Percentiles rank a stretch among this genome's conserved stretches.
phyloP scores from a whole-genome alignment of 2,329 filamentous ascomycete genomes.

The Piedraia hortae region DNA sequence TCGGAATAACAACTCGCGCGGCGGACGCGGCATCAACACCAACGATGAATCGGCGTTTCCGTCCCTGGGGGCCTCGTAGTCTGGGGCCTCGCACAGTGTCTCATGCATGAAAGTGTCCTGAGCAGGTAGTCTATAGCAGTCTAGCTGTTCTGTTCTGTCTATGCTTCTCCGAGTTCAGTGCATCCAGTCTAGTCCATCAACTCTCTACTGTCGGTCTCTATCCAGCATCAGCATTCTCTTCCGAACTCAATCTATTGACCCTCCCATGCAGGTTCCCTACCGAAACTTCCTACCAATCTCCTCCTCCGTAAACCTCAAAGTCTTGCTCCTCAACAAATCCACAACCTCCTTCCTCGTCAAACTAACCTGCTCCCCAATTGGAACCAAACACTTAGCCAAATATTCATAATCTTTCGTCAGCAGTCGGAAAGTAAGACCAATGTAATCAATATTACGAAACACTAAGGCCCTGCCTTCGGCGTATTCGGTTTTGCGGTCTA shows the following conservation, averaged over 20 bases:
- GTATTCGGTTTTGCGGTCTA: slow-evolving; percentile 41
- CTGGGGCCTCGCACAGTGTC: no score
- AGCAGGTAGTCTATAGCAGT: no score
- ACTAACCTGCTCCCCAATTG: slow-evolving; percentile 41
- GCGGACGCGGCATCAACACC: slow-evolving; percentile 10
- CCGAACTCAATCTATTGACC: no score
- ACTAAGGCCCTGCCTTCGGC: slow-evolving; percentile 39
- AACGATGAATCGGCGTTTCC: slow-evolving; percentile 12
- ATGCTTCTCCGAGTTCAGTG: no score
- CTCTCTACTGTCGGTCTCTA: no score
- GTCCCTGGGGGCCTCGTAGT: slow-evolving; percentile 7
- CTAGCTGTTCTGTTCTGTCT: no score
- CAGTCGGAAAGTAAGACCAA: slow-evolving; percentile 33
- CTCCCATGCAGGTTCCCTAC: no score
- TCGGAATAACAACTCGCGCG: slow-evolving; percentile 16
- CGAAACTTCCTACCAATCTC: slow-evolving; percentile 33
- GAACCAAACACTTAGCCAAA: slow-evolving; percentile 42
- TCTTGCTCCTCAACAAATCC: slow-evolving; percentile 35
- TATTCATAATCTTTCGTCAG: slow-evolving; percentile 43
- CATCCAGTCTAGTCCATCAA: no score
- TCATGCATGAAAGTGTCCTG: no score
- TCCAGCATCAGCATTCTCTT: no score
- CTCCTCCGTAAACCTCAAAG: slow-evolving; percentile 34
- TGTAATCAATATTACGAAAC: slow-evolving; percentile 57
- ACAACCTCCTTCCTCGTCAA: slow-evolving; percentile 37